These are phyloP conservation scores for Didymella pinodella DNA, from an alignment of 2,329 filamentous ascomycete species.

Conservation along the genomic window DNA sequence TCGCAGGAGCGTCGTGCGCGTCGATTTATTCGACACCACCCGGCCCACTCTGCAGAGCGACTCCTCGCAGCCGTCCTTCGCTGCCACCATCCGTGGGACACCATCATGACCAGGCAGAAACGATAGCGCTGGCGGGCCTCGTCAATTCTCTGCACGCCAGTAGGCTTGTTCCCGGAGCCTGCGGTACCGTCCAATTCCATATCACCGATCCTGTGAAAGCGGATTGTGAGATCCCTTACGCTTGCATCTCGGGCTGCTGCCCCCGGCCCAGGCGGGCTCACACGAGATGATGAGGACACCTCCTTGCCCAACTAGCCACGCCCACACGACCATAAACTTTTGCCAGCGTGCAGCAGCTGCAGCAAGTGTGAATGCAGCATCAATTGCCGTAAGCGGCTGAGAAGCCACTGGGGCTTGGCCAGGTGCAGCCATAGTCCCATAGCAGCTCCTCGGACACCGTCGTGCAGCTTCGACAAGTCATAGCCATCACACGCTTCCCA, in stretches of 20 bases:
- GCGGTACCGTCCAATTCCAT: slow-evolving; percentile 13
- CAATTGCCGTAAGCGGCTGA: slow-evolving; percentile 32
- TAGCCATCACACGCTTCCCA: slow-evolving; percentile 17
- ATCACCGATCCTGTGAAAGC: not conserved
- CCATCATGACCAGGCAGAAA: slow-evolving; percentile 31
- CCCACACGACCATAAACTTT: slow-evolving; percentile 18
- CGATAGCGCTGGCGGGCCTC: slow-evolving; percentile 35
- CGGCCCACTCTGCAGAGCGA: slow-evolving; percentile 22
- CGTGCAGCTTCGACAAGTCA: slow-evolving; percentile 21
- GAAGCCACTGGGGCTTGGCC: slow-evolving; percentile 24
- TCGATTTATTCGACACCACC: slow-evolving; percentile 16
- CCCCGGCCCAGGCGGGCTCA: slow-evolving; percentile 38
- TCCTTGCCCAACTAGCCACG: slow-evolving; percentile 16
- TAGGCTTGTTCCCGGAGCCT: slow-evolving; percentile 17
- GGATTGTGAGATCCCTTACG: slow-evolving; percentile 27
- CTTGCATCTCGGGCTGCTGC: slow-evolving; percentile 34
- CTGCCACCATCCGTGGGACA: slow-evolving; percentile 20
- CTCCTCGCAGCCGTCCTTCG: slow-evolving; percentile 16
- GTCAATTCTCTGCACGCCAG: slow-evolving; percentile 28
- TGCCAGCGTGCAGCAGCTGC: slow-evolving; percentile 7
- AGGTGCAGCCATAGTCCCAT: slow-evolving; percentile 17
- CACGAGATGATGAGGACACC: slow-evolving; percentile 30
- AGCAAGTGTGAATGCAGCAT: slow-evolving; percentile 7
- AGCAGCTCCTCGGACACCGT: slow-evolving; percentile 26
- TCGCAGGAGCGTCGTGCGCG: slow-evolving; percentile 17